These are phyloP conservation scores for Sherardia arvensis DNA, from an alignment of 257 asterid genomes.

Conservation along the genomic window DNA sequence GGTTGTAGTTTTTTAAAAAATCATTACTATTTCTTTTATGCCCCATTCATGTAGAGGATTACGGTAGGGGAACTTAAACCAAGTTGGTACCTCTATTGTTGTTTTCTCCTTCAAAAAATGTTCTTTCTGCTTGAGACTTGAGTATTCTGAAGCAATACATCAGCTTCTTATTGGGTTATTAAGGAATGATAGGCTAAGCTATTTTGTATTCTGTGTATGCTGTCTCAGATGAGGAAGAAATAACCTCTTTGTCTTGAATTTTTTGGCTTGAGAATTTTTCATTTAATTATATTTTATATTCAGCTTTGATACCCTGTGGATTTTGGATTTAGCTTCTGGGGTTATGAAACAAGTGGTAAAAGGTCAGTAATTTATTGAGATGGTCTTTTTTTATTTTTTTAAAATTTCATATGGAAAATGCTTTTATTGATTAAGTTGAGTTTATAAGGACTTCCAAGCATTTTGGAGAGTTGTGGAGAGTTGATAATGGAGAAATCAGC, in stretches of 20 bases:
- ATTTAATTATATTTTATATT: slow-evolving; percentile 15
- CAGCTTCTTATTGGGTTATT: neutral
- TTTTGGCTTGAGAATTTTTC: neutral
- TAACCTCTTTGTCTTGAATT: neutral
- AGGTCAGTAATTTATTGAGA: slow-evolving; percentile 36
- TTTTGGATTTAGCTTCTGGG: slow-evolving; percentile 59
- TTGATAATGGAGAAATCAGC: slow-evolving; percentile 54
- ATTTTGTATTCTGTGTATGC: neutral
- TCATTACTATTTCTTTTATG: neutral
- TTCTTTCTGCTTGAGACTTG: neutral
- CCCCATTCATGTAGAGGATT: neutral
- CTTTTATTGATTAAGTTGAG: slow-evolving; percentile 26
- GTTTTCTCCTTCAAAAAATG: neutral
- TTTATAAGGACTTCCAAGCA: slow-evolving; percentile 59
- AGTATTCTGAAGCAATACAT: neutral
- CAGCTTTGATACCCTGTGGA: slow-evolving; percentile 82
- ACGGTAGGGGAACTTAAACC: neutral
- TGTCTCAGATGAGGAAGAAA: neutral
- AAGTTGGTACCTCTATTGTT: neutral
- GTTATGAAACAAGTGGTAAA: slow-evolving; percentile 49
- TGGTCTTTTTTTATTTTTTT: neutral
- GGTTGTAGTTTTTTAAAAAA: neutral
- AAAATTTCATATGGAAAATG: slow-evolving; percentile 4
- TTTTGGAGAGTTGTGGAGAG: slow-evolving; percentile 72
- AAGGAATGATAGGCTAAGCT: neutral